A percentile compares a stretch with the other conserved stretches of the same genome.
Conservation (phyloP, 257 asterid genomes). For the Handroanthus guayacan region DNA sequence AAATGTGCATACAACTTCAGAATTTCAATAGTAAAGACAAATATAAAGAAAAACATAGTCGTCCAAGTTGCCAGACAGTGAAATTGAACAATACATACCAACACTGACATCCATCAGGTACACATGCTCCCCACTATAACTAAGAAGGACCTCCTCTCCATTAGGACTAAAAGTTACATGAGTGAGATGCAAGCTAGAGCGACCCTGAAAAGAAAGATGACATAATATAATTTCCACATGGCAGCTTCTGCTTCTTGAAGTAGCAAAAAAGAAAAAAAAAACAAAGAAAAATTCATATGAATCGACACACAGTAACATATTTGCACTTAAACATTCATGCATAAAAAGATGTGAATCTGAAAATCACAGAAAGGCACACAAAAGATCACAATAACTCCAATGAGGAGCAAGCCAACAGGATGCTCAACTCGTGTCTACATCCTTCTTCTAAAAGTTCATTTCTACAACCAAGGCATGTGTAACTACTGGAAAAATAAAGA, state of each 20-base stretch:
- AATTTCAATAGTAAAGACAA: neutral
- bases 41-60: constrained; percentile 24
- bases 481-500: neutral
- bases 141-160: constrained; percentile 94
- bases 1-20: neutral
- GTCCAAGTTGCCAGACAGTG: neutral
- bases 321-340: neutral
- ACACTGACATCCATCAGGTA: constrained; percentile 89
- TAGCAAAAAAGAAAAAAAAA: neutral
- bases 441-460: neutral
- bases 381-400: constrained; percentile 13
- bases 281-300: neutral
- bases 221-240: constrained; percentile 32
- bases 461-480: constrained; percentile 2
- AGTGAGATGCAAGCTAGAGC: constrained; percentile 79
- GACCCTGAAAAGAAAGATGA: constrained; percentile 62
- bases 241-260: constrained; percentile 18
- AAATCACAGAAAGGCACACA: neutral
- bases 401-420: neutral
- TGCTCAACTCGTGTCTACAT: neutral
- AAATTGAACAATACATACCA: constrained; percentile 49
- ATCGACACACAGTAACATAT: neutral
- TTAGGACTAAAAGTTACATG: constrained; percentile 92
- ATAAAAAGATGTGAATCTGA: neutral
- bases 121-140: constrained; percentile 95